Base-by-base conservation (phyloP, 331 rosid species). In the Ulmus americana region DNA sequence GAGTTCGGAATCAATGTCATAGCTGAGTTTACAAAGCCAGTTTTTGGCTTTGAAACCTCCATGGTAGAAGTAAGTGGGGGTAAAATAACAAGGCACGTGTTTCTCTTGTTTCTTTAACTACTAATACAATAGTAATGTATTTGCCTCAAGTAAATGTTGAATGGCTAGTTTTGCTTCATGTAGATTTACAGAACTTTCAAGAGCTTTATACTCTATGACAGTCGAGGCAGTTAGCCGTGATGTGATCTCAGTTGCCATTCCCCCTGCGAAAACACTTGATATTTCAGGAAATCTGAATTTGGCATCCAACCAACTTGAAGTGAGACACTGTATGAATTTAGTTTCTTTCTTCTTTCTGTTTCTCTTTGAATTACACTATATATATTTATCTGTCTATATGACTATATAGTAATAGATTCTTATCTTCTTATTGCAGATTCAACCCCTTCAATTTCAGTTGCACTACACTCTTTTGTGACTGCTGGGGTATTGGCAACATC, bases 21-120 rank as follows among this genome's bases (percentile, higher is more conserved):
- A 70, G 90, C 68, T 51, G 90, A 84, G 81, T 86, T 86, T 76
- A 75, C 87, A 65, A 84, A 84, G 61, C 95, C 95, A 10, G 90
- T 86, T 13, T 86, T 86, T 70, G 87, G 87, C 50, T 84, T 86
- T 67, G 74, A 72, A 64, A 78, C 78, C 70, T 79, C 90, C 20
- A 68, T 56, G 74, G 74, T 86, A 54, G 63, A 77, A 58, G 81
- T 86, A 51, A 46, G 10, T 0, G 85, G 90, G 22, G 90, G 95
- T 64, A 77, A 68, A 70, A 59, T 86, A 72, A 78, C 78, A 80
- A 84, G 95, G 95, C 85, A 77, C 70, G 86, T 84, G 76, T 42
- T 77, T 69, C 44, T 39, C 18, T 65, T 43, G 57, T 64, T 50
- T 61, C 63, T 63, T 15, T 12, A 64, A 69, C 45, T 51, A 4